phyloP scores from a whole-genome alignment of 2,329 filamentous ascomycete species.

The Sordariomycetes sp. region DNA sequence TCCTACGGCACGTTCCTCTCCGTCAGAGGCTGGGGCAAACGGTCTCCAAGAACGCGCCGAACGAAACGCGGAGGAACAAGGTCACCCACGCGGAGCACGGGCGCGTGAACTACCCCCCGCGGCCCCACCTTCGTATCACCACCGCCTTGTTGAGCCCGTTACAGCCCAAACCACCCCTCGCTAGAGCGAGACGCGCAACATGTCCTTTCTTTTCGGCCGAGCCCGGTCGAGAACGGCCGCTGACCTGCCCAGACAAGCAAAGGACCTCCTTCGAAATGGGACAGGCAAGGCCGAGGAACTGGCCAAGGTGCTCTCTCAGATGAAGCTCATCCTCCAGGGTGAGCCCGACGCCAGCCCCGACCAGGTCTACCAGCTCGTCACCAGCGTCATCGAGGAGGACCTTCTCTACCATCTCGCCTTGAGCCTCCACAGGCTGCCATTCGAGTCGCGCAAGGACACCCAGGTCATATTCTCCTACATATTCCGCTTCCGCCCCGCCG shows the following conservation, averaged over 20 bases:
- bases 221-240: slow-evolving; percentile 34
- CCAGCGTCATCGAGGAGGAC: slow-evolving; percentile 77
- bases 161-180: background rate
- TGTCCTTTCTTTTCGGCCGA: slow-evolving; percentile 45
- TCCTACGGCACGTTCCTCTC: background rate
- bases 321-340: slow-evolving; percentile 88
- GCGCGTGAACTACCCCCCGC: too few relatives aligned
- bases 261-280: slow-evolving; percentile 6
- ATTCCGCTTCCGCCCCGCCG: slow-evolving; percentile 72
- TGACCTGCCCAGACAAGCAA: slow-evolving; percentile 40
- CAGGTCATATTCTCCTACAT: slow-evolving; percentile 94
- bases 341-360: slow-evolving; percentile 80
- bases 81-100: too few relatives aligned
- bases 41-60: background rate
- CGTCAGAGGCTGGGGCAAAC: background rate
- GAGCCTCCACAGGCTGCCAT: slow-evolving; percentile 74
- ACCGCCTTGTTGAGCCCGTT: background rate
- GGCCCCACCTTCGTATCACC: background rate
- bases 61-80: background rate
- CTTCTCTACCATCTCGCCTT: slow-evolving; percentile 73
- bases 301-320: slow-evolving; percentile 71
- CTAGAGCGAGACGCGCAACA: slow-evolving; percentile 10
- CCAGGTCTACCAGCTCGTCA: slow-evolving; percentile 75
- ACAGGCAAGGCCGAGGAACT: slow-evolving; percentile 64
- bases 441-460: slow-evolving; percentile 91